Evolutionary conservation across 495 filamentous ascomycete species (phyloP).

Genomic region (Xylaria grammica): DNA sequence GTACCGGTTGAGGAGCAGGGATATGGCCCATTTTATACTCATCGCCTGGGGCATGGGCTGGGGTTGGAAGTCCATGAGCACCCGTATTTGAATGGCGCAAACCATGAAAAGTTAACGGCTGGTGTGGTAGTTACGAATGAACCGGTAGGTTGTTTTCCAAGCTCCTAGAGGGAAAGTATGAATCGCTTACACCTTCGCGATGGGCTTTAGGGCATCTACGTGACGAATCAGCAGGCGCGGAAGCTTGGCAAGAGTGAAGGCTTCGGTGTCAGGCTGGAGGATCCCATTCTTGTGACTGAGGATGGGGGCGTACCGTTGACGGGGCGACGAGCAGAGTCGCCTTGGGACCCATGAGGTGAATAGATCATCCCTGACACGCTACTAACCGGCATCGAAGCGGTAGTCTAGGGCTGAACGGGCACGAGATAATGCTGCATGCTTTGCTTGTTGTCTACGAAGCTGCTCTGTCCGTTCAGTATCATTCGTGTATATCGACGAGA

Average conservation of each 20-base stretch:
- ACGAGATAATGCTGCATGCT: no score
- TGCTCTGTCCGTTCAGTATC: no score
- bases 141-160: conserved; percentile 26
- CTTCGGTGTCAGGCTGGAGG: conserved; percentile 37
- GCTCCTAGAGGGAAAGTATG: no score
- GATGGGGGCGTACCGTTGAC: conserved; percentile 33
- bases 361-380: not conserved
- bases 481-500: no score
- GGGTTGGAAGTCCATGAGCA: conserved; percentile 38
- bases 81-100: conserved; percentile 40
- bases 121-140: conserved; percentile 38
- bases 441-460: no score
- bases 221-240: conserved; percentile 33
- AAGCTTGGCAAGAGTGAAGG: conserved; percentile 26
- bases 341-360: conserved; percentile 22
- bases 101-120: conserved; percentile 30
- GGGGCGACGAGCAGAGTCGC: conserved; percentile 28
- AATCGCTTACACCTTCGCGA: not conserved
- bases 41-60: conserved; percentile 36
- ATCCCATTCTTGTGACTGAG: conserved; percentile 32
- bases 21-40: conserved; percentile 35
- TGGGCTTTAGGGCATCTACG: conserved; percentile 34
- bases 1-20: conserved; percentile 25
- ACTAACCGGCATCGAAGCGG: no score
- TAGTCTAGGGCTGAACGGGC: no score